Evolutionary conservation across 257 asterid species (phyloP), one percentile per base, ranked within the genome.

Genomic region (Capsicum baccatum): DNA sequence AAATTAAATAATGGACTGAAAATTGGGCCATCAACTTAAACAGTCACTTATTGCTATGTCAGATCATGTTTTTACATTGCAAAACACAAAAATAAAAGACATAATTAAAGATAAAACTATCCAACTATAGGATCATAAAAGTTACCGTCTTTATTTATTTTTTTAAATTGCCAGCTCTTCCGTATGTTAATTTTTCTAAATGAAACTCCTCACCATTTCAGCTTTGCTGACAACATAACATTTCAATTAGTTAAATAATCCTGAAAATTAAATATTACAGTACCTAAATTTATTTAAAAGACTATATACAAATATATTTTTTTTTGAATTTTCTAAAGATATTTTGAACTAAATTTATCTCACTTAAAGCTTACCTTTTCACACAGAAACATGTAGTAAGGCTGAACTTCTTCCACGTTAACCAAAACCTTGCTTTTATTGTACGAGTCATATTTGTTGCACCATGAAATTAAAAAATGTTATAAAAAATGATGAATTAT

Each of bases 361-460:
- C 11, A 35, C 21, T 7, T 35, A 67, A 15, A 26, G 3, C 48
- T 74, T n/a, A 94, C 98, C 95, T 93, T 93, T 10, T 92, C 81
- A 78, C 93, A 89, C 64, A 95, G 94, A 42, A 97, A 95, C 50
- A 93, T 87, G 83, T 95, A 95, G 79, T 74, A 74, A 12, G 81
- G 81, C 21, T 21, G 50, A 21, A 74, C 81, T 47, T 50, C 81
- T 21, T 50, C 96, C 58, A 91, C 94, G 69, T 92, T 92, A 67
- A 94, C 48, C 76, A 90, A 71, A 35, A 89, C 95, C 87, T 94
- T 94, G 88, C 97, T 94, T 89, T 92, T 95, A 90, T 95, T 95
- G 88, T 92, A 94, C 0, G 92, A 86, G 83, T 95, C 98, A 78
- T 94, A 95, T 60, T 94, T 95, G 90, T 98, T 94, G 94, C 87